Evolutionary conservation across 352 stramenopile species (phyloP).

Genomic region (Blastocystis sp.): DNA sequence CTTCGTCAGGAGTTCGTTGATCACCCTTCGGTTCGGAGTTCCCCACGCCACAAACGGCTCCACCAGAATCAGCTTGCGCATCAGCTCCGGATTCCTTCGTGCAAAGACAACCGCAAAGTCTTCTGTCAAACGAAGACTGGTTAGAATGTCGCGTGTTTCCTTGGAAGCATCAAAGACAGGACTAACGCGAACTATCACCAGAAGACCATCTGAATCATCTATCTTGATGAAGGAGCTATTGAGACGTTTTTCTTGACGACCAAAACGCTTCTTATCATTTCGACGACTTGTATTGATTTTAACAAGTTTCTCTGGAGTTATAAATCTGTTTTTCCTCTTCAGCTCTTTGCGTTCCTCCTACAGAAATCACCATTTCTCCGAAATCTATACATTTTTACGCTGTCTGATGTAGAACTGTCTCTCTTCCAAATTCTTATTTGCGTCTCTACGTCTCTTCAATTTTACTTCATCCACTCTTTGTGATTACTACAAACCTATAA

Average conservation of each 20-base stretch:
- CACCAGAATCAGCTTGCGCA: constrained; percentile 42
- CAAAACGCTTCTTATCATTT: constrained; percentile 14
- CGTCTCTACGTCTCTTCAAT: neutral
- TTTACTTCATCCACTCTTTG: constrained; percentile 17
- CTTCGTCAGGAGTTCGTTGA: constrained; percentile 44
- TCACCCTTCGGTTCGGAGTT: neutral
- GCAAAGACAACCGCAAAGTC: neutral
- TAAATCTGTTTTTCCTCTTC: neutral
- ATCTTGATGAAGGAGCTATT: neutral
- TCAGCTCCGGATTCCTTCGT: neutral
- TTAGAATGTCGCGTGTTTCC: neutral
- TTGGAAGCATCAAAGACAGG: neutral
- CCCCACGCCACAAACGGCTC: constrained; percentile 52
- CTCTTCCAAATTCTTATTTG: neutral
- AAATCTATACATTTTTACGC: neutral
- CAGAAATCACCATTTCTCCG: neutral
- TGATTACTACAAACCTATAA: neutral
- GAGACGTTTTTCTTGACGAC: constrained; percentile 23
- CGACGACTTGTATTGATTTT: neutral
- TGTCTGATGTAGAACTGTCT: neutral
- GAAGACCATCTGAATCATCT: neutral
- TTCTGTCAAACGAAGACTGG: neutral
- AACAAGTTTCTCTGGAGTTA: constrained; percentile 45
- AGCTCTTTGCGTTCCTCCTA: neutral
- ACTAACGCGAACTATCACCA: neutral